Percentiles rank a stretch among this genome's conserved stretches.
Evolutionary conservation across 2,329 filamentous ascomycete species (phyloP).

Genomic region (Aspergillus phoenicis): DNA sequence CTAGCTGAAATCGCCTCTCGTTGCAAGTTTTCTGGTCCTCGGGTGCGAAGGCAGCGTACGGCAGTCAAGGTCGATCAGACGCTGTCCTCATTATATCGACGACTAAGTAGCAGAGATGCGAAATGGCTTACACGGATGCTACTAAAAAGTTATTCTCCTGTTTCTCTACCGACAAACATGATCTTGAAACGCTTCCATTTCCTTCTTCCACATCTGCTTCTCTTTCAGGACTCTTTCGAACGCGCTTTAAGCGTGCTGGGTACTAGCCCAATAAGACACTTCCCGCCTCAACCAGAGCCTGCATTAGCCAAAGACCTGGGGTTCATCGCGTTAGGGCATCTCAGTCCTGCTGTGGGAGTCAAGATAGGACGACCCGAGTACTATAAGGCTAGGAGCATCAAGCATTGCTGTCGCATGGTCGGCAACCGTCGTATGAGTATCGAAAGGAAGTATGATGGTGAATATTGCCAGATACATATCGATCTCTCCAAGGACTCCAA

Average conservation of each 20-base stretch:
- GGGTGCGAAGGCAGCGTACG: constrained; percentile 51
- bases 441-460: constrained; percentile 82
- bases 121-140: constrained; percentile 87
- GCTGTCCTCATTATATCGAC: constrained; percentile 61
- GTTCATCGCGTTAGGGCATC: constrained; percentile 41
- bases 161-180: constrained; percentile 60
- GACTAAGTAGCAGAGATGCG: constrained; percentile 67
- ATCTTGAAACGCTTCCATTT: constrained; percentile 67
- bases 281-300: constrained; percentile 41
- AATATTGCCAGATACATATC: constrained; percentile 88
- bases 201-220: constrained; percentile 68
- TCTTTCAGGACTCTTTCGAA: constrained; percentile 69
- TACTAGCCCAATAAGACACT: constrained; percentile 36
- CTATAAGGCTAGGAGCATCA: constrained; percentile 69
- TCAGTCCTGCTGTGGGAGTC: constrained; percentile 60
- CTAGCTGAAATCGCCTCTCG: constrained; percentile 68
- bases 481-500: constrained; percentile 59
- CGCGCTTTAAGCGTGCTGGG: constrained; percentile 60
- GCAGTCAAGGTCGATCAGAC: constrained; percentile 48
- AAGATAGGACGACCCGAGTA: constrained; percentile 68
- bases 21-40: constrained; percentile 70
- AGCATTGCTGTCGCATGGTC: constrained; percentile 71
- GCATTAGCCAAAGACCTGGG: constrained; percentile 33
- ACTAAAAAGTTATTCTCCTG: constrained; percentile 72
- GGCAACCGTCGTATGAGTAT: constrained; percentile 66